These are phyloP conservation scores for Fusarium irregulare DNA, from an alignment of 2,329 filamentous ascomycete species.

Conservation along the genomic window DNA sequence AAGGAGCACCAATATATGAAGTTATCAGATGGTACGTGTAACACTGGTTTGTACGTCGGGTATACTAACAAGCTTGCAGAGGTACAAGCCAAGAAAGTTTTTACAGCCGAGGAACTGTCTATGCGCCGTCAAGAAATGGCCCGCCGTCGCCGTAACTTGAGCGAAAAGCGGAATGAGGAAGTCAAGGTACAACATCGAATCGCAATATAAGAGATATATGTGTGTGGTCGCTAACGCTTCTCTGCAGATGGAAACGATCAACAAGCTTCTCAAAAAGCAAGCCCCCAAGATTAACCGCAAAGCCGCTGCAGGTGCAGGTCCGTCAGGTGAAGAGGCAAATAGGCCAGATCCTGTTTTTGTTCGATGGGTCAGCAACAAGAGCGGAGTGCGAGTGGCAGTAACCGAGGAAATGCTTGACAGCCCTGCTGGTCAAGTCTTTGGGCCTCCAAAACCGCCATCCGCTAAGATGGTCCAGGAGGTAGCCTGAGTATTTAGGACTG, in stretches of 20 bases:
- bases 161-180: conserved; percentile 72
- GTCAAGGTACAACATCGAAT: conserved; percentile 62
- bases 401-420: conserved; percentile 75
- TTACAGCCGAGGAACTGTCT: conserved; percentile 70
- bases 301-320: conserved; percentile 52
- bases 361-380: conserved; percentile 76
- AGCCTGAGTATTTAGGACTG: conserved; percentile 44
- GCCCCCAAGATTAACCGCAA: conserved; percentile 77
- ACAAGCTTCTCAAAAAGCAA: conserved; percentile 88
- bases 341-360: conserved; percentile 71
- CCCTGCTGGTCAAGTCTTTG: conserved; percentile 71
- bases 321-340: conserved; percentile 58
- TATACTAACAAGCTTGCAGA: conserved; percentile 54
- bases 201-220: conserved; percentile 1
- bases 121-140: conserved; percentile 73
- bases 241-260: conserved; percentile 85
- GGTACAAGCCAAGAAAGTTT: conserved; percentile 72
- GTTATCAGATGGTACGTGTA: conserved; percentile 66
- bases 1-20: conserved; percentile 66
- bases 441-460: conserved; percentile 47
- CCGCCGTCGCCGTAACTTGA: conserved; percentile 69
- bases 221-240: conserved; percentile 10
- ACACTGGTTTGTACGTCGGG: background rate
- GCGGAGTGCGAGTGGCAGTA: conserved; percentile 71
- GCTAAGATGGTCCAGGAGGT: conserved; percentile 69